Evolutionary conservation across 192 early-diverging fungal genomes (phyloP).

Genomic region (Coemansia sp.): DNA sequence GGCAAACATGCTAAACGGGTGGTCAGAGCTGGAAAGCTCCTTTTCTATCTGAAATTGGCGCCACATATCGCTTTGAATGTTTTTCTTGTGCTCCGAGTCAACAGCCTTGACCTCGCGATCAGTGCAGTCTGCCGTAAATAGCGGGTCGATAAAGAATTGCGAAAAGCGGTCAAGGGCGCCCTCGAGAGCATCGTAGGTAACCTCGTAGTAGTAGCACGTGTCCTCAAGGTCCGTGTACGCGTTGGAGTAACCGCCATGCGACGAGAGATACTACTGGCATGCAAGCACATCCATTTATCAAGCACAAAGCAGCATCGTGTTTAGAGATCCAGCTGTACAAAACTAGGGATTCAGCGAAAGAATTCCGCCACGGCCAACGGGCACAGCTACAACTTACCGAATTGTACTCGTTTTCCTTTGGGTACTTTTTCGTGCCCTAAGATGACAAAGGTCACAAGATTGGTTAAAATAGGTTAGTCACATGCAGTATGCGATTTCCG

Average conservation of each 20-base stretch:
- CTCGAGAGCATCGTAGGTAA: slow-evolving; percentile 58
- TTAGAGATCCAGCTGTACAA: not conserved
- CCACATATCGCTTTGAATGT: slow-evolving; percentile 90
- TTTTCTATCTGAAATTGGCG: slow-evolving; percentile 87
- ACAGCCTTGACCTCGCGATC: slow-evolving; percentile 94
- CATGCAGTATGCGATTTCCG: not conserved
- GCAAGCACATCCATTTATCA: not conserved
- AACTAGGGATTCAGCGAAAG: not conserved
- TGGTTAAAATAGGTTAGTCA: not conserved
- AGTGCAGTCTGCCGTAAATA: slow-evolving; percentile 83
- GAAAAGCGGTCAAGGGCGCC: slow-evolving; percentile 77
- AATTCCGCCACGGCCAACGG: not conserved
- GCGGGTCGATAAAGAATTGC: slow-evolving; percentile 91
- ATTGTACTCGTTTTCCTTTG: slow-evolving; percentile 74
- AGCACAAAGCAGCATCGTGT: not conserved
- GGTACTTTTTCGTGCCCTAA: slow-evolving; percentile 70
- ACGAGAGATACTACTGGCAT: slow-evolving; percentile 31
- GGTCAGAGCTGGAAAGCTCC: slow-evolving; percentile 68
- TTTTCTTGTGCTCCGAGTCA: slow-evolving; percentile 96
- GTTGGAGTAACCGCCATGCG: slow-evolving; percentile 51
- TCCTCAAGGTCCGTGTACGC: slow-evolving; percentile 54
- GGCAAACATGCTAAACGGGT: slow-evolving; percentile 89
- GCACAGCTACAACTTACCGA: slow-evolving; percentile 30
- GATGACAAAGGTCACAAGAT: not conserved
- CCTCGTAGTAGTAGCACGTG: slow-evolving; percentile 54